These are phyloP conservation scores for Amanita phalloides DNA, from an alignment of 768 basidiomycete genomes.

Conservation along the genomic window DNA sequence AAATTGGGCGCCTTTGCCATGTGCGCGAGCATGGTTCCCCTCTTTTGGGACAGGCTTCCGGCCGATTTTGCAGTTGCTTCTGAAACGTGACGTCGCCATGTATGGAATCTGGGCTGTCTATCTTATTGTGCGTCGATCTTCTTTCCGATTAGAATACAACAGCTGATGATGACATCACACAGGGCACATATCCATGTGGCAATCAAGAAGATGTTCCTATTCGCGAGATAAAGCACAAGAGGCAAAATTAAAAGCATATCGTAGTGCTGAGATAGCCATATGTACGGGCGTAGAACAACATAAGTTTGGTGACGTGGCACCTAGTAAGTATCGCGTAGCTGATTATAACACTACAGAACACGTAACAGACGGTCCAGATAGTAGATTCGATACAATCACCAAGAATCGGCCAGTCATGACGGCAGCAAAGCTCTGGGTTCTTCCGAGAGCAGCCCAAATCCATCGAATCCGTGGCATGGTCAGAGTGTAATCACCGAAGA, in stretches of 20 bases:
- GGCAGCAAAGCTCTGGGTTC: neutral
- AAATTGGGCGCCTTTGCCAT: too few relatives aligned
- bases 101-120: too few relatives aligned
- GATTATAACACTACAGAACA: neutral
- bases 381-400: neutral
- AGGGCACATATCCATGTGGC: neutral
- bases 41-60: too few relatives aligned
- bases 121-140: too few relatives aligned
- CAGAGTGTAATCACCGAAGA: neutral
- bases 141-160: too few relatives aligned
- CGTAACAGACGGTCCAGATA: slow-evolving; percentile 1
- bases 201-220: too few relatives aligned
- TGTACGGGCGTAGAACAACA: neutral
- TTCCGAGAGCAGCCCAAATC: neutral
- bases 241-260: neutral
- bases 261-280: neutral
- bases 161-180: neutral
- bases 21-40: too few relatives aligned
- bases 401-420: neutral
- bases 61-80: too few relatives aligned
- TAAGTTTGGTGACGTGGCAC: neutral
- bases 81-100: too few relatives aligned
- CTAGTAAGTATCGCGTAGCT: neutral
- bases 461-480: neutral
- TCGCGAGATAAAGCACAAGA: neutral